These are phyloP conservation scores for Globisporangium alternatum DNA, from an alignment of 352 stramenopile genomes.

Conservation along the genomic window DNA sequence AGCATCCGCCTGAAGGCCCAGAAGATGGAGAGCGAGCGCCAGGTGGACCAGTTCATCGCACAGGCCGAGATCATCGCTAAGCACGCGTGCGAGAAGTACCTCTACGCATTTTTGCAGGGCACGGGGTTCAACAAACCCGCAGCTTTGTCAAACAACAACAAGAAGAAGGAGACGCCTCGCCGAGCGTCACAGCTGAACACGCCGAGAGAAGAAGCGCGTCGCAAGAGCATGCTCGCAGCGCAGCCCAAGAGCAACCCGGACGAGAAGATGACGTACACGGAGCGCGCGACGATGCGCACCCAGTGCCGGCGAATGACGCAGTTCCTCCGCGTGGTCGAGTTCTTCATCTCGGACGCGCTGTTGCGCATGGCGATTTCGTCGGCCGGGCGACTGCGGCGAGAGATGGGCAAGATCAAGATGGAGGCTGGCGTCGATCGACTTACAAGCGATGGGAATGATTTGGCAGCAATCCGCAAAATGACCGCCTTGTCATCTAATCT, in stretches of 20 bases:
- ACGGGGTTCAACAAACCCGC: conserved; percentile 49
- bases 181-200: conserved; percentile 11
- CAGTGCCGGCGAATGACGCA: conserved; percentile 91
- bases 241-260: conserved; percentile 22
- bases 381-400: conserved; percentile 31
- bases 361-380: conserved; percentile 70
- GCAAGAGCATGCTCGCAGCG: conserved; percentile 20
- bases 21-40: conserved; percentile 57
- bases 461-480: background rate
- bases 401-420: conserved; percentile 45
- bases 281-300: conserved; percentile 87
- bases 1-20: conserved; percentile 65
- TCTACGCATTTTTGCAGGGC: conserved; percentile 52
- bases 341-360: conserved; percentile 80
- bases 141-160: background rate
- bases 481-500: background rate
- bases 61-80: conserved; percentile 58
- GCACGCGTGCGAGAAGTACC: conserved; percentile 55
- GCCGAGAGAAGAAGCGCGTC: conserved; percentile 14
- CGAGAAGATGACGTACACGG: conserved; percentile 93
- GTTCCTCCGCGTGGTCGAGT: conserved; percentile 92
- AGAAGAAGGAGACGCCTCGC: background rate
- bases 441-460: conserved; percentile 1
- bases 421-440: background rate
- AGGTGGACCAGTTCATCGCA: conserved; percentile 59